phyloP scores from a whole-genome alignment of 2,329 filamentous ascomycete species.

The Fusarium nygamai region DNA sequence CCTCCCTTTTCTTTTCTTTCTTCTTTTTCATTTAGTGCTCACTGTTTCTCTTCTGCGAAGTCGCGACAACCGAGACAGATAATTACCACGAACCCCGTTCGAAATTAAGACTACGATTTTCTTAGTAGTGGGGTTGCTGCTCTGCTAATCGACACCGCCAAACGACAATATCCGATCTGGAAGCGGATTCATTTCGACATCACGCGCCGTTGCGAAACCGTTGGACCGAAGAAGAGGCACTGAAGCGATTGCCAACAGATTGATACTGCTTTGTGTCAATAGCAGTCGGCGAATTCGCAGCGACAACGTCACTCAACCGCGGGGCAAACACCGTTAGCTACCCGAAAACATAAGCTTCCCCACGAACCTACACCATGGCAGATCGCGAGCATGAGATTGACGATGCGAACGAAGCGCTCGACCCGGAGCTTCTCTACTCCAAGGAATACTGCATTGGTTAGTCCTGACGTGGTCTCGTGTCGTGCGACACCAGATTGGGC shows the following conservation, averaged over 20 bases:
- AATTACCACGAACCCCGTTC: constrained; percentile 13
- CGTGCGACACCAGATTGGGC: background rate
- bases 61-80: background rate
- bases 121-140: constrained; percentile 37
- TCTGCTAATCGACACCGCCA: constrained; percentile 37
- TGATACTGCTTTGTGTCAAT: background rate
- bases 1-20: background rate
- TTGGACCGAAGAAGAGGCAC: background rate
- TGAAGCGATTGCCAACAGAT: background rate
- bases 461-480: constrained; percentile 40
- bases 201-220: background rate
- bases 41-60: background rate
- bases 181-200: constrained; percentile 5
- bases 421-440: constrained; percentile 92
- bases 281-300: background rate
- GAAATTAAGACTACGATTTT: constrained; percentile 29
- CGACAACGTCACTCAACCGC: background rate
- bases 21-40: constrained; percentile 2
- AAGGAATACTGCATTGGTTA: constrained; percentile 90
- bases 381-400: constrained; percentile 60
- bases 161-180: constrained; percentile 20
- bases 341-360: constrained; percentile 7
- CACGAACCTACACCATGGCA: constrained; percentile 52
- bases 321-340: constrained; percentile 5
- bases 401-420: constrained; percentile 64